A percentile compares a stretch with the other conserved stretches of the same genome.
These are phyloP conservation scores for Hygrophorus russula DNA, from an alignment of 768 basidiomycete genomes.

Conservation along the genomic window DNA sequence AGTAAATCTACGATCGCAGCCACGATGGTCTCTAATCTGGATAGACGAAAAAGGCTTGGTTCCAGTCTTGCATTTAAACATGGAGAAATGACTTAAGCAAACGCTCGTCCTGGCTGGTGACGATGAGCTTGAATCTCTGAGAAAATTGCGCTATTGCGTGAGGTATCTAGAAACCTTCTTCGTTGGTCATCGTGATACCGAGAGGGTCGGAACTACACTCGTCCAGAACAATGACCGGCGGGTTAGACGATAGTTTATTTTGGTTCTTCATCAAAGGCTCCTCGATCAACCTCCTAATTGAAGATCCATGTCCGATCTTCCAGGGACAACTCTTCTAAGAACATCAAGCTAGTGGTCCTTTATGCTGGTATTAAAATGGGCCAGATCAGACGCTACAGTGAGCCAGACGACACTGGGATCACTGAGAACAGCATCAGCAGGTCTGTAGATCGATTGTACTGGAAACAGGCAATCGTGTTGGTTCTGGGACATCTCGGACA, in stretches of 20 bases:
- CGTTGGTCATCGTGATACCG: conserved; percentile 7
- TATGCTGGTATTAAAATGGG: conserved; percentile 2
- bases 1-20: conserved; percentile 15
- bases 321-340: no score
- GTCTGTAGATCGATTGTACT: neutral
- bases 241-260: neutral
- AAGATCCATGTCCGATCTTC: no score
- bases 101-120: conserved; percentile 13
- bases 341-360: neutral
- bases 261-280: neutral
- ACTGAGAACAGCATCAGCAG: neutral
- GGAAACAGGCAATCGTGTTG: neutral
- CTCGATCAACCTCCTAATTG: neutral
- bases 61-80: conserved; percentile 8
- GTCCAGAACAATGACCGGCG: conserved; percentile 11
- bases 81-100: conserved; percentile 1
- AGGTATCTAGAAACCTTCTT: neutral
- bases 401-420: conserved; percentile 7
- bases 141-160: conserved; percentile 11
- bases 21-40: conserved; percentile 7
- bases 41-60: conserved; percentile 4
- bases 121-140: no score
- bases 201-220: conserved; percentile 11
- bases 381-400: conserved; percentile 11
- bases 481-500: neutral